Percentiles rank a stretch among this genome's conserved stretches.
Conservation (phyloP, 2,329 filamentous ascomycete species). For the Dothidotthia symphoricarpi region DNA sequence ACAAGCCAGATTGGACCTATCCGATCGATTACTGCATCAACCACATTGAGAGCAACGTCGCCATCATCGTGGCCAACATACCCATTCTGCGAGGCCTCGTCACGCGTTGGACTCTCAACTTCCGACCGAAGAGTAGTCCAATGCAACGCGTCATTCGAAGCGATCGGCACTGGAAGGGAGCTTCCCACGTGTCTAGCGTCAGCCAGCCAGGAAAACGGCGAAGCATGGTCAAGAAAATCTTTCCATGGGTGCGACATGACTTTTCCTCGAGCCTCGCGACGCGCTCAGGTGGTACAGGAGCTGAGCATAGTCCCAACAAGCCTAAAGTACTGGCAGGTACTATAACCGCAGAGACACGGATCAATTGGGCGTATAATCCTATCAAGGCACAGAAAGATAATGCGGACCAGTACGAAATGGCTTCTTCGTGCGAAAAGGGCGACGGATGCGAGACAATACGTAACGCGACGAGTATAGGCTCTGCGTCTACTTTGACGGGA, state of each 20-base stretch:
- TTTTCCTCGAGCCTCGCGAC: slow-evolving; percentile 37
- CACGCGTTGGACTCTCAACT: slow-evolving; percentile 43
- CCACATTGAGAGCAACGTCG: slow-evolving; percentile 45
- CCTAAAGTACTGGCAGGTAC: slow-evolving; percentile 19
- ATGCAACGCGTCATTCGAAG: slow-evolving; percentile 32
- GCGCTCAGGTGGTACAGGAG: slow-evolving; percentile 13
- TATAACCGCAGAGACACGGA: slow-evolving; percentile 27
- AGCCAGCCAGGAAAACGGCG: slow-evolving; percentile 14
- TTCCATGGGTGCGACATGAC: slow-evolving; percentile 39
- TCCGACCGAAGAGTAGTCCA: slow-evolving; percentile 27
- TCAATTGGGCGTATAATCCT: no score
- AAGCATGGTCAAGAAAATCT: slow-evolving; percentile 30
- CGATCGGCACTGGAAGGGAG: slow-evolving; percentile 32
- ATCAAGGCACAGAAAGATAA: slow-evolving; percentile 25
- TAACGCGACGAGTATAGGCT: slow-evolving; percentile 33
- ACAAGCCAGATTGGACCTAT: slow-evolving; percentile 44
- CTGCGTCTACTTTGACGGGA: slow-evolving; percentile 31
- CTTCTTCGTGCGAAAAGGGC: slow-evolving; percentile 35
- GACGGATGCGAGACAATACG: slow-evolving; percentile 33
- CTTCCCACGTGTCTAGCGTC: slow-evolving; percentile 27
- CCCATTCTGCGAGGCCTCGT: slow-evolving; percentile 44
- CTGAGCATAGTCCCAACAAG: slow-evolving; percentile 17
- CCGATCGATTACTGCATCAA: slow-evolving; percentile 44
- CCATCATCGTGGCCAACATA: slow-evolving; percentile 44
- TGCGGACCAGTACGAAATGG: slow-evolving; percentile 27